These are phyloP conservation scores for Stephania cephalantha DNA, from an alignment of 164 flowering plant species.

Conservation along the genomic window DNA sequence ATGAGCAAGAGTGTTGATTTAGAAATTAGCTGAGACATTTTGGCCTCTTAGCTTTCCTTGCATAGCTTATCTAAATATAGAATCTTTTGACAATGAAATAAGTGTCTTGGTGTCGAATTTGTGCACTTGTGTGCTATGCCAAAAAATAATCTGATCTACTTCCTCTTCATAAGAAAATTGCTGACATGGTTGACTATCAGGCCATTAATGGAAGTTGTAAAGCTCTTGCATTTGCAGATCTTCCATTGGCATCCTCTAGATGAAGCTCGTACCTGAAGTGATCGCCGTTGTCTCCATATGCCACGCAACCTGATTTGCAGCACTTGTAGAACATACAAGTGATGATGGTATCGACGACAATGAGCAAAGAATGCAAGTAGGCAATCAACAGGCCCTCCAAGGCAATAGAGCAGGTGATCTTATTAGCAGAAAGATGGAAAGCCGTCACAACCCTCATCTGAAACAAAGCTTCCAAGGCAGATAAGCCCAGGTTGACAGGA, in stretches of 20 bases:
- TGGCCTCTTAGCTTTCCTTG: background rate
- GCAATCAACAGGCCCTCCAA: constrained; percentile 49
- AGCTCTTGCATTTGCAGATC: constrained; percentile 1
- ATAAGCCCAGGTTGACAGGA: constrained; percentile 33
- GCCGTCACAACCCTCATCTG: constrained; percentile 33
- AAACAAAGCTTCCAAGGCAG: constrained; percentile 51
- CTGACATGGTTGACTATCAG: background rate
- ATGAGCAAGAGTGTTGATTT: background rate
- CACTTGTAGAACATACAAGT: constrained; percentile 36
- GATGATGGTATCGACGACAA: constrained; percentile 42
- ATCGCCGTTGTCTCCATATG: constrained; percentile 8
- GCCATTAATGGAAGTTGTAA: constrained; percentile 12
- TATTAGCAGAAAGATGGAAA: constrained; percentile 12
- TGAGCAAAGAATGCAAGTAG: constrained; percentile 43
- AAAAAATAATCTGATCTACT: background rate
- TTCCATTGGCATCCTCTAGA: constrained; percentile 4
- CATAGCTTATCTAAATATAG: background rate
- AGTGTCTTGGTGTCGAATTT: background rate
- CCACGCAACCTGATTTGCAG: constrained; percentile 19
- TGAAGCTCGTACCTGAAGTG: constrained; percentile 2
- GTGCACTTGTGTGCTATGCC: background rate
- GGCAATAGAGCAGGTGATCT: constrained; percentile 15
- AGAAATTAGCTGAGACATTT: background rate
- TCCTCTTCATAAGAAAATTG: background rate
- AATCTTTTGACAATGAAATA: background rate